Evolutionary conservation across 257 asterid species (phyloP).

Genomic region (Solanum pimpinellifolium): DNA sequence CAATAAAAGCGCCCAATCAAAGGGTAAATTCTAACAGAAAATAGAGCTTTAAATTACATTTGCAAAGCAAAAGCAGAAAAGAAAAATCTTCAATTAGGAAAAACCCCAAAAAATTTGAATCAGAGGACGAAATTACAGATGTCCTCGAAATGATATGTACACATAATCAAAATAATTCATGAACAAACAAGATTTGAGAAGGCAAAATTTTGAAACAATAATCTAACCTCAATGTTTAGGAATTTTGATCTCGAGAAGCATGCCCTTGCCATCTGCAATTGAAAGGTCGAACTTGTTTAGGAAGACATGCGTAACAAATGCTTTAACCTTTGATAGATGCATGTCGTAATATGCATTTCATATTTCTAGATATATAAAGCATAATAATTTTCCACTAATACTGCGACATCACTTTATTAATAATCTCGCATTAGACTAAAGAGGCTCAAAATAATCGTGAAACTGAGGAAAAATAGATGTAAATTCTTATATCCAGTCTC

Average conservation of each 20-base stretch:
- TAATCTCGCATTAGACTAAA: neutral
- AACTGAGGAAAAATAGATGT: neutral
- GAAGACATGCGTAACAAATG: neutral
- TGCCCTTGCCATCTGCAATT: constrained; percentile 89
- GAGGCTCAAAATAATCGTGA: neutral
- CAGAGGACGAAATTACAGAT: constrained; percentile 12
- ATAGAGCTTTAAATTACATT: neutral
- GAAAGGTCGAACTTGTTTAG: constrained; percentile 5
- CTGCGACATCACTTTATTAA: neutral
- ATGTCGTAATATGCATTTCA: neutral
- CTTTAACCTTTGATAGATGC: neutral
- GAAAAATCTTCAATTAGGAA: neutral
- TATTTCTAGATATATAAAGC: neutral
- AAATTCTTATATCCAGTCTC: neutral
- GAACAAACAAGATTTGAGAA: neutral
- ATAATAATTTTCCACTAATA: neutral
- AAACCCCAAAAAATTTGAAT: neutral
- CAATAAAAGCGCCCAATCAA: neutral
- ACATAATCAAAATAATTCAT: constrained; percentile 14
- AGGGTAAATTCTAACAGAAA: neutral
- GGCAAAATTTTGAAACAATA: constrained; percentile 9
- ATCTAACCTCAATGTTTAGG: constrained; percentile 28
- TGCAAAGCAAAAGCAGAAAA: neutral
- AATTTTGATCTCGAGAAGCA: constrained; percentile 62
- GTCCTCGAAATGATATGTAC: constrained; percentile 35